phyloP scores from a whole-genome alignment of 2,329 filamentous ascomycete species.

The Calcarisporium arbuscula region DNA sequence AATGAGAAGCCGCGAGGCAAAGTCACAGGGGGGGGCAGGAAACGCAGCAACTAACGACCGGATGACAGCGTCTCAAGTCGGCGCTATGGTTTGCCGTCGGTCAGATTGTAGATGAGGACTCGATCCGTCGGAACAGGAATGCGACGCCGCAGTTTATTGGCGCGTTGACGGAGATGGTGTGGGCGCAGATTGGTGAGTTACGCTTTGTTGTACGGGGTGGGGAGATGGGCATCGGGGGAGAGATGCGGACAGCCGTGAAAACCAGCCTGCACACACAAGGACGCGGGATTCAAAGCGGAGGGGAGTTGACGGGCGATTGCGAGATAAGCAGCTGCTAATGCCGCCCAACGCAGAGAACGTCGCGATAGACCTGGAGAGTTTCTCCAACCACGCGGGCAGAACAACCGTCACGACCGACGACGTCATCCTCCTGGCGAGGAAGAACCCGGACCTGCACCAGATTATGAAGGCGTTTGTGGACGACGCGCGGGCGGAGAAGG shows the following conservation, averaged over 20 bases:
- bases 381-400: slow-evolving; percentile 70
- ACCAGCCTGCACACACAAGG: neutral
- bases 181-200: slow-evolving; percentile 70
- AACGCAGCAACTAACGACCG: neutral
- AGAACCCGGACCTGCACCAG: slow-evolving; percentile 77
- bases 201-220: too few species aligned
- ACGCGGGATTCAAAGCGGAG: neutral
- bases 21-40: neutral
- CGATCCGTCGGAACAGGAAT: slow-evolving; percentile 56
- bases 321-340: neutral
- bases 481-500: slow-evolving; percentile 41
- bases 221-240: too few species aligned
- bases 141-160: slow-evolving; percentile 90
- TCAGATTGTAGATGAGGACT: slow-evolving; percentile 84
- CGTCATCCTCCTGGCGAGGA: slow-evolving; percentile 76
- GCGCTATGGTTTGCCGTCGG: slow-evolving; percentile 80
- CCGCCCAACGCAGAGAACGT: slow-evolving; percentile 49
- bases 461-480: slow-evolving; percentile 69
- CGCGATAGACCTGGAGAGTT: slow-evolving; percentile 49
- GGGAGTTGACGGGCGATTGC: neutral
- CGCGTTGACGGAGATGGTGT: slow-evolving; percentile 78
- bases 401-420: slow-evolving; percentile 78
- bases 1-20: neutral
- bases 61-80: slow-evolving; percentile 66
- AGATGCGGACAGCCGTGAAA: too few species aligned